Conservation (phyloP, 202 grass and related monocot species). For the Zoysia matrella region DNA sequence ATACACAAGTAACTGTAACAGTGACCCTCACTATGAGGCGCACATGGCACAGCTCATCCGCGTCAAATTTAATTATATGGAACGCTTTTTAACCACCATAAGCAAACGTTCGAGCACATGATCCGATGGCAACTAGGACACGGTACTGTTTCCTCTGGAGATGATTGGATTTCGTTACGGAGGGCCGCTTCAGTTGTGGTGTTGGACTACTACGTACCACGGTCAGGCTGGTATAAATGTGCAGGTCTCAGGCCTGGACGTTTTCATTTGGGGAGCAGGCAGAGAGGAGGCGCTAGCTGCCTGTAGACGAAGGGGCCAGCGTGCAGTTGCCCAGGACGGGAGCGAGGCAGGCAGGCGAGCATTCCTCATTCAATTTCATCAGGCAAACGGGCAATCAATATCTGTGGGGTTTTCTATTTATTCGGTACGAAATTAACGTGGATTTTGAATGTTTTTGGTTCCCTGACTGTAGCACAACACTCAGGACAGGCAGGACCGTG, state of each 20-base stretch:
- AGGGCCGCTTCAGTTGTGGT: neutral
- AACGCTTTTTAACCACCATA: constrained; percentile 34
- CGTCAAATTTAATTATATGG: constrained; percentile 32
- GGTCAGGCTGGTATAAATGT: constrained; percentile 33
- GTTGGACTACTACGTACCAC: neutral
- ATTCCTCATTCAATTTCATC: constrained; percentile 19
- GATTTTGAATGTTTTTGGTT: constrained; percentile 39
- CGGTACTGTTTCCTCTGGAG: neutral
- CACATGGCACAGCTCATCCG: constrained; percentile 63
- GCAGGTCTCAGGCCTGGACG: constrained; percentile 22
- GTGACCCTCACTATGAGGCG: neutral
- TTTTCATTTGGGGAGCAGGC: neutral
- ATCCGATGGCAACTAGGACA: constrained; percentile 33
- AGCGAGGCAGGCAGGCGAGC: too few relatives aligned
- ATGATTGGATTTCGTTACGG: neutral
- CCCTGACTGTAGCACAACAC: neutral
- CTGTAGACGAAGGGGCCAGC: neutral
- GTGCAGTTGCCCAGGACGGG: neutral
- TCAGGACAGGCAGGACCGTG: constrained; percentile 14
- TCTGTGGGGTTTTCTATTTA: constrained; percentile 23
- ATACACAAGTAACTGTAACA: too few relatives aligned
- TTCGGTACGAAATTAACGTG: neutral
- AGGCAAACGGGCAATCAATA: neutral
- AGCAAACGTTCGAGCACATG: constrained; percentile 51
- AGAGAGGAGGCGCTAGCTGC: neutral